phyloP scores from a whole-genome alignment of 108 stramenopile genomes.

The Mediolabrus comicus region DNA sequence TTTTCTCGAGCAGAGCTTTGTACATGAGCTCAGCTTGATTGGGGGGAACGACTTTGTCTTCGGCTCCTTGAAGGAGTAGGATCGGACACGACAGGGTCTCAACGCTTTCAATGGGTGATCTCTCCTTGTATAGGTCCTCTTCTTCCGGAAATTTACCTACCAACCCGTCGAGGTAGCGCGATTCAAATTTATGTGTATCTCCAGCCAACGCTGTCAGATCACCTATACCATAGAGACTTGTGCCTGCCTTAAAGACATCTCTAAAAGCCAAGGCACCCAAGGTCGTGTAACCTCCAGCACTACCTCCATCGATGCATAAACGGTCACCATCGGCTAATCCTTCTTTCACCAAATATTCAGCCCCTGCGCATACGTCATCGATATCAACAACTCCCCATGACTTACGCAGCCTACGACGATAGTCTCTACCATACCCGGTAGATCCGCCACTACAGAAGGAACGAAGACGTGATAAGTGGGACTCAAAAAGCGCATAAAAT shows the following conservation, averaged over 20 bases:
- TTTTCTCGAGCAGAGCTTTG: conserved; percentile 62
- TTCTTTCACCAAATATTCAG: conserved; percentile 58
- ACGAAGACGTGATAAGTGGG: too few species aligned
- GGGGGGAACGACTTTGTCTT: conserved; percentile 87
- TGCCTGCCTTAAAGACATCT: conserved; percentile 74
- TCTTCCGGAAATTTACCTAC: conserved; percentile 73
- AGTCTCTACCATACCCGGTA: conserved; percentile 79
- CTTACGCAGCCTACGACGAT: conserved; percentile 60
- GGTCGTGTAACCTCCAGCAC: conserved; percentile 85
- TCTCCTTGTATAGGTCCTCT: conserved; percentile 59
- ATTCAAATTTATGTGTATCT: conserved; percentile 88
- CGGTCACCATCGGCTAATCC: conserved; percentile 60
- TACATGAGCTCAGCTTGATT: conserved; percentile 84
- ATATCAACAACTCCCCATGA: conserved; percentile 81
- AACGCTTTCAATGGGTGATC: conserved; percentile 68
- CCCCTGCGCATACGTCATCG: conserved; percentile 78
- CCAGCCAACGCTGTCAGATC: conserved; percentile 73
- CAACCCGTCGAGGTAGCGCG: conserved; percentile 76
- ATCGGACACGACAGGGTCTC: conserved; percentile 77
- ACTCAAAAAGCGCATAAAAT: background rate
- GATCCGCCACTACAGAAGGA: too few species aligned
- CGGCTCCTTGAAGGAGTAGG: conserved; percentile 72
- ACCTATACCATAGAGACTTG: conserved; percentile 72
- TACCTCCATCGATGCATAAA: conserved; percentile 83
- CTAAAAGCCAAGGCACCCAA: conserved; percentile 72